Evolutionary conservation across 2,329 filamentous ascomycete genomes (phyloP).

Genomic region (Zopfia rhizophila): DNA sequence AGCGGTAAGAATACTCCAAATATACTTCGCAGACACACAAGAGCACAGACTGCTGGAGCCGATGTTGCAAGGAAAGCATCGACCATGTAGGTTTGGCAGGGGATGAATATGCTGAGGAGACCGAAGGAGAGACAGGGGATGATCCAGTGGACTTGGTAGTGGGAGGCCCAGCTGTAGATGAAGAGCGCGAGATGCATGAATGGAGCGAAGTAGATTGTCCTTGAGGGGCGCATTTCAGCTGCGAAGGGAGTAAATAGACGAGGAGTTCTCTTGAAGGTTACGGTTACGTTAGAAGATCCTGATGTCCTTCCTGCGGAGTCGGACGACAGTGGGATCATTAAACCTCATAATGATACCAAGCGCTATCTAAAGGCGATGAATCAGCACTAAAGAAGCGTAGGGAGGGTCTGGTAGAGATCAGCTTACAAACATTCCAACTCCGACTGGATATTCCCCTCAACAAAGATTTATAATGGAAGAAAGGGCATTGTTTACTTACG

Average conservation of each 20-base stretch:
- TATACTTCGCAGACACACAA: conserved; percentile 54
- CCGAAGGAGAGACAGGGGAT: conserved; percentile 33
- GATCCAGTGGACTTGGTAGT: conserved; percentile 31
- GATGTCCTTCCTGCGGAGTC: conserved; percentile 24
- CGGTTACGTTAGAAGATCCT: conserved; percentile 30
- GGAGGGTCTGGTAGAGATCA: neutral
- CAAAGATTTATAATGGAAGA: neutral
- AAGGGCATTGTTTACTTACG: conserved; percentile 15
- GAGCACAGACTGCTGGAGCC: conserved; percentile 63
- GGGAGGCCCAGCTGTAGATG: conserved; percentile 34
- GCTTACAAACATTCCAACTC: conserved; percentile 29
- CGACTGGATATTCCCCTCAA: too few species aligned
- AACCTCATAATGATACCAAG: conserved; percentile 26
- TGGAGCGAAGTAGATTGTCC: conserved; percentile 56
- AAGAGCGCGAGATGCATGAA: conserved; percentile 38
- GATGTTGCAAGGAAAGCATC: conserved; percentile 65
- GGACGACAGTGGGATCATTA: conserved; percentile 27
- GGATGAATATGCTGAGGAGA: conserved; percentile 28
- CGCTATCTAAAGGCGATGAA: conserved; percentile 14
- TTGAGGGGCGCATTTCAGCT: conserved; percentile 52
- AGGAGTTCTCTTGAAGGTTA: neutral
- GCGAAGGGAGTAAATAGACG: conserved; percentile 3
- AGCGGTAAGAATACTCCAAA: conserved; percentile 66
- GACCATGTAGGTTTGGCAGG: conserved; percentile 68
- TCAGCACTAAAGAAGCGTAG: too few species aligned